Evolutionary conservation across 2,329 filamentous ascomycete genomes (phyloP), one percentile per base, ranked within the genome.

Genomic region (Epichloe typhina): DNA sequence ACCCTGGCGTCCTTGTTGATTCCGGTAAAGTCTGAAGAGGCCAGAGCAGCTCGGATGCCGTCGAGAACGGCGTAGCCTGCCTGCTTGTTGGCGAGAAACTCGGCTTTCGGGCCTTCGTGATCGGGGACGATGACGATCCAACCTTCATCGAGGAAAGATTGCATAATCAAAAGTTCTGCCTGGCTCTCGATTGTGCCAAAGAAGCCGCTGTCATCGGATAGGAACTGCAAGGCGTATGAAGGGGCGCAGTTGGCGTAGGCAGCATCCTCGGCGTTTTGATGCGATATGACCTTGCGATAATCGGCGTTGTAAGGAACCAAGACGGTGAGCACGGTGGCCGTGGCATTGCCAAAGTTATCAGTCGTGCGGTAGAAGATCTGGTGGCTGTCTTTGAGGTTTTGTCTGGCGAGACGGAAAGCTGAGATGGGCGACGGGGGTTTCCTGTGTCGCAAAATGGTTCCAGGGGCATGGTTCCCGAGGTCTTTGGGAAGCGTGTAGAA

Each of bases 111-210:
- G 0, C 72, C 71, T 48, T 73, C 65, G 48, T 66, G 70, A 54
- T 78, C 75, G 0, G 74, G 72, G 64, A 72, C 57, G 15, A 66
- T 70, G n/a, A 77, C 70, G n/a, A 70, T 61, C 72, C 72, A 76
- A 6, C 73, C 72, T 55, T 64, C 51, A 5, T 61, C 61, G 2
- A 77, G 67, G 2, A 54, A 56, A 2, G 51, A 47, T n/a, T 60
- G 53, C 3, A 60, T 53, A 7, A 62, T 44, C 8, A 62, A 45
- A 0, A 60, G 39, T 53, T 62, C 57, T 6, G 49, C 9, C 42
- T 60, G 52, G 6, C 53, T 58, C 1, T 52, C 57, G 36, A 64
- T 60, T 9, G 67, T 64, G 3, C 66, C 64, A 46, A 73, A 61
- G 47, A 69, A 63, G 0, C 69, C 63, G 8, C 68, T 19, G 0